Base-by-base conservation (phyloP, 164 flowering plant genomes). In the Aristolochia contorta region DNA sequence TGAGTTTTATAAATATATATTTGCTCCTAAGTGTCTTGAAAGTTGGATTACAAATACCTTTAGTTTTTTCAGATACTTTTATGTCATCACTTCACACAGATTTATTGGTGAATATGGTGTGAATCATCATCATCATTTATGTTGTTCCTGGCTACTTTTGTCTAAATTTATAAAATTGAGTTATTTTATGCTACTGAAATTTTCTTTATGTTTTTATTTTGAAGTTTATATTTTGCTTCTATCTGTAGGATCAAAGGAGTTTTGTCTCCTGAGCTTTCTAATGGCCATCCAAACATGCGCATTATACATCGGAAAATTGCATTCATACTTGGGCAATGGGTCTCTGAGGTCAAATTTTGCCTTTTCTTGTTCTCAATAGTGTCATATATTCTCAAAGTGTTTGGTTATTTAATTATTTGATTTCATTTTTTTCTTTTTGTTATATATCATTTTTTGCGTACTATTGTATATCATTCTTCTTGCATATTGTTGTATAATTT, bases 261-360 rank as follows among this genome's bases (percentile, higher is more conserved):
- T 58, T 71, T 93, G 52, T 84, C 97, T 21, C 76, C 75, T 24
- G 99, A 90, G 67, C 79, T 93, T 24, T 74, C 86, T 59, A 90
- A 85, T 79, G 82, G 82, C 72, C 91, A 90, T 80, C 95, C 96
- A 65, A 90, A 85, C 76, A 75, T 76, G 85, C 83, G 87, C 57
- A 78, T 93, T 65, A 86, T 90, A 68, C 96, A 82, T 71, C 77
- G 99, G 66, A 85, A 86, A 79, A 90, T 93, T 69, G 99, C 96
- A 53, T 64, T 91, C 22, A 75, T 93, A 60, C 75, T 88, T 64
- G 99, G 99, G 59, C 96, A 90, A 60, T 93, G 99, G 99, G 93
- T 93, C 65, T 90, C 97, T 46, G 99, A 93, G 97, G 99, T 93
- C 76, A 50, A 30, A 18, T 15, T 15, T 56, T 30, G 15, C 32